Evolutionary conservation across 148 eudicot species (phyloP).

Genomic region (Rhododendron williamsianum): DNA sequence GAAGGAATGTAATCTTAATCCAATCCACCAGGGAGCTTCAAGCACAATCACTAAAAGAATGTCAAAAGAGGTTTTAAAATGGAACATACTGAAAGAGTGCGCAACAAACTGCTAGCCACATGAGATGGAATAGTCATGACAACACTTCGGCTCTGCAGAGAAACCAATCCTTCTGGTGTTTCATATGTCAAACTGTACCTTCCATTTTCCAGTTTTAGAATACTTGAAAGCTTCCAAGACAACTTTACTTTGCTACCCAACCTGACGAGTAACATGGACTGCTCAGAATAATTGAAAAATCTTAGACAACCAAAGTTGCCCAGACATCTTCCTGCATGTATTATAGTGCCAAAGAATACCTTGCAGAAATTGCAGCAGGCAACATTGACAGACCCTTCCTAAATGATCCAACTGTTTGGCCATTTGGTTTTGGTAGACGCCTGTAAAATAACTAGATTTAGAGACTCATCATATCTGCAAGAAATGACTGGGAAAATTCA

Average conservation of each 20-base stretch:
- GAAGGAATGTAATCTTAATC: background rate
- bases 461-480: background rate
- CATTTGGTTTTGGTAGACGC: slow-evolving; percentile 76
- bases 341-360: slow-evolving; percentile 32
- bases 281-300: background rate
- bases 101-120: slow-evolving; percentile 58
- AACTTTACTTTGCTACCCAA: slow-evolving; percentile 66
- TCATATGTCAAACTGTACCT: slow-evolving; percentile 60
- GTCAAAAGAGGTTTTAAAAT: background rate
- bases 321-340: background rate
- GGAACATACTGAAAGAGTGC: slow-evolving; percentile 64
- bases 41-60: background rate
- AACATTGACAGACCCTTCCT: slow-evolving; percentile 67
- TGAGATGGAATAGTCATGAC: slow-evolving; percentile 80
- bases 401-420: slow-evolving; percentile 90
- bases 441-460: slow-evolving; percentile 31
- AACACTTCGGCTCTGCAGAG: slow-evolving; percentile 52
- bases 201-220: slow-evolving; percentile 42
- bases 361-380: slow-evolving; percentile 66
- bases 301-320: background rate
- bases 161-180: slow-evolving; percentile 60
- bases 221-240: slow-evolving; percentile 69
- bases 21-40: background rate
- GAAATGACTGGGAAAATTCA: slow-evolving; percentile 10
- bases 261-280: slow-evolving; percentile 27